A percentile compares a stretch with the other conserved stretches of the same genome.
Conservation (phyloP, 192 early-diverging fungal genomes). For the Backusella tarrabulga region DNA sequence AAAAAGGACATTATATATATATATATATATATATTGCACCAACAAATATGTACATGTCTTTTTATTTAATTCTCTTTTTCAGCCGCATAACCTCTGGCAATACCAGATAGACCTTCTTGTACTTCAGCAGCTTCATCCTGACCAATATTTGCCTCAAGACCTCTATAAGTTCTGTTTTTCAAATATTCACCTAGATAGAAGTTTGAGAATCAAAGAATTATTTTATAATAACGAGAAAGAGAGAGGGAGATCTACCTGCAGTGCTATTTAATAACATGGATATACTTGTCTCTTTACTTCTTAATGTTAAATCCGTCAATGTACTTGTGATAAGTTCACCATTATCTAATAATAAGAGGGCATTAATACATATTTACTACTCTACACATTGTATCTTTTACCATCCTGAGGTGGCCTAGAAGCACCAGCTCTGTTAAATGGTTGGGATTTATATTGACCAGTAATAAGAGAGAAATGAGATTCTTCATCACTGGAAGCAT, state of each 20-base stretch:
- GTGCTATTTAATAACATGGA: constrained; percentile 29
- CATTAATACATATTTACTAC: background rate
- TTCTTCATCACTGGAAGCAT: constrained; percentile 59
- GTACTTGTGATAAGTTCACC: constrained; percentile 20
- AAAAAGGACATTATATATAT: too few relatives aligned
- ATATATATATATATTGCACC: too few relatives aligned
- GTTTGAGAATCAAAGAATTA: too few relatives aligned
- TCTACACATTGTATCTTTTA: background rate
- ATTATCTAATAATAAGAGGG: background rate
- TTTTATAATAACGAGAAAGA: background rate
- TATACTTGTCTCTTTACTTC: constrained; percentile 23
- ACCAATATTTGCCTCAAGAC: constrained; percentile 73
- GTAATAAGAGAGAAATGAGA: constrained; percentile 92
- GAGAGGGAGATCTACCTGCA: constrained; percentile 8
- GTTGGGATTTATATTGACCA: constrained; percentile 66
- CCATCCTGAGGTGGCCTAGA: background rate
- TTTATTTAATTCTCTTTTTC: constrained; percentile 37
- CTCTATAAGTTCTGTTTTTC: constrained; percentile 74
- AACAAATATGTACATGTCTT: background rate
- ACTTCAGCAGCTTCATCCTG: constrained; percentile 58
- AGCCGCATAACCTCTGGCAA: constrained; percentile 72
- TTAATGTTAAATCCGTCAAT: constrained; percentile 28
- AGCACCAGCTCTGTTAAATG: constrained; percentile 40
- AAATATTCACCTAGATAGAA: constrained; percentile 56
- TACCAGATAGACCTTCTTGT: constrained; percentile 80